A percentile compares a stretch with the other conserved stretches of the same genome.
These are phyloP conservation scores for Persicaria maculosa DNA, from an alignment of 148 eudicot species.

Conservation along the genomic window DNA sequence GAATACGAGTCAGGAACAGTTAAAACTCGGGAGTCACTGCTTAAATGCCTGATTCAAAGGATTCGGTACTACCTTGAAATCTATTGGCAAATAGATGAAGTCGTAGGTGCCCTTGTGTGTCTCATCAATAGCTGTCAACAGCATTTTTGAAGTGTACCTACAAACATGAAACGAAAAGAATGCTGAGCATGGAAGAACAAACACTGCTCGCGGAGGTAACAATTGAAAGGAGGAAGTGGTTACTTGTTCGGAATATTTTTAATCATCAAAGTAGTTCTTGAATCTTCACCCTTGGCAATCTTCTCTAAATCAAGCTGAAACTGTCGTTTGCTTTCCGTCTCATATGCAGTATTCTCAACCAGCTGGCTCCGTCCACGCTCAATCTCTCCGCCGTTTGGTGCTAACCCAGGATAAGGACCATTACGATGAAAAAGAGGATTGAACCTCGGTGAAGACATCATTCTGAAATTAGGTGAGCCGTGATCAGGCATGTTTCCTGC, in stretches of 20 bases:
- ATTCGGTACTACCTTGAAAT: constrained; percentile 59
- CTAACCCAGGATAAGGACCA: constrained; percentile 53
- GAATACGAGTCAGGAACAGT: constrained; percentile 7
- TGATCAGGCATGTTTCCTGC: constrained; percentile 44
- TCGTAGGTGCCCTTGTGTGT: constrained; percentile 72
- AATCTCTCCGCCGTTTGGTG: constrained; percentile 26
- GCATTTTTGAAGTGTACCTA: constrained; percentile 95
- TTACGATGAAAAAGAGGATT: constrained; percentile 53
- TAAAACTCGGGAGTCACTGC: constrained; percentile 1
- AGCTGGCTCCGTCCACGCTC: constrained; percentile 47
- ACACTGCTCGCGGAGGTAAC: background rate
- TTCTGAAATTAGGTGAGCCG: constrained; percentile 50
- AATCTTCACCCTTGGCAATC: constrained; percentile 74
- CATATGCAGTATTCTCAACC: constrained; percentile 44
- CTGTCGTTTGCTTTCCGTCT: constrained; percentile 61
- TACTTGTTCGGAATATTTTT: constrained; percentile 96
- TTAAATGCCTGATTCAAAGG: background rate
- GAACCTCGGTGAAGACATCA: constrained; percentile 58
- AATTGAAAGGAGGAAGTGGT: constrained; percentile 9
- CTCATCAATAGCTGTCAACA: constrained; percentile 85
- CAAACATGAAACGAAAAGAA: constrained; percentile 14
- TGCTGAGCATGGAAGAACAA: background rate
- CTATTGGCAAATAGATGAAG: constrained; percentile 89
- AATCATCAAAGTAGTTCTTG: constrained; percentile 85
- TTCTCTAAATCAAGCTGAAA: constrained; percentile 77